A percentile compares a stretch with the other conserved stretches of the same genome.
Conservation (phyloP, 2,329 filamentous ascomycete species). For the Esteya vermicola region DNA sequence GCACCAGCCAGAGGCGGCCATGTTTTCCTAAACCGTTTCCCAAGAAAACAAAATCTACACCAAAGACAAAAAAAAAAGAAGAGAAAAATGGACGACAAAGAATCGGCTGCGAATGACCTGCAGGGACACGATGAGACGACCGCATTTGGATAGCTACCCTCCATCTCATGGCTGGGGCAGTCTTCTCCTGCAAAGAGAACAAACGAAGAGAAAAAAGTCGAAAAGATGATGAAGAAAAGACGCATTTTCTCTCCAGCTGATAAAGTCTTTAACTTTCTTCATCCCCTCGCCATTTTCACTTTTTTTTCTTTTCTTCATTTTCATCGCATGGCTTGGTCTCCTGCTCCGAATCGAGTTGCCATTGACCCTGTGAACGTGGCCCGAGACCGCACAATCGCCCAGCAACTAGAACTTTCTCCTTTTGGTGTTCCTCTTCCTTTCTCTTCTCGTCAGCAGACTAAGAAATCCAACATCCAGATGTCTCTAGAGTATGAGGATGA, state of each 20-base stretch:
- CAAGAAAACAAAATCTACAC: too few species aligned
- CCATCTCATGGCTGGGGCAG: too few species aligned
- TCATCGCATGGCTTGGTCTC: background rate
- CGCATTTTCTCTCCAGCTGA: background rate
- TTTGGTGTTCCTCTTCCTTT: background rate
- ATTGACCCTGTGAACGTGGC: background rate
- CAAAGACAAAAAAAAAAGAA: too few species aligned
- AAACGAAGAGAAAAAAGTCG: too few species aligned
- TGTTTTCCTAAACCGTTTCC: too few species aligned
- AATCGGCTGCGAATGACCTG: too few species aligned
- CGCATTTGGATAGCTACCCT: too few species aligned
- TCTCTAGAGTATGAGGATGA: background rate
- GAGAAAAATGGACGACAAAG: too few species aligned
- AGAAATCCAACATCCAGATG: background rate
- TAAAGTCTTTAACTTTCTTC: background rate
- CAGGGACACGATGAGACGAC: too few species aligned
- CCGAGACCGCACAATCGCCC: background rate
- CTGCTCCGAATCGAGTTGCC: background rate
- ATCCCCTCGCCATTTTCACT: background rate
- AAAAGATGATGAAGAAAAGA: conserved; percentile 1
- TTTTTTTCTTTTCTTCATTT: background rate
- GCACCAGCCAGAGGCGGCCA: too few species aligned
- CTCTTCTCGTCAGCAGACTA: background rate
- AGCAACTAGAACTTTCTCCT: background rate
- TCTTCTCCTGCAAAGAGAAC: too few species aligned